Conservation (phyloP, 257 asterid genomes). For the Echites panduratus region DNA sequence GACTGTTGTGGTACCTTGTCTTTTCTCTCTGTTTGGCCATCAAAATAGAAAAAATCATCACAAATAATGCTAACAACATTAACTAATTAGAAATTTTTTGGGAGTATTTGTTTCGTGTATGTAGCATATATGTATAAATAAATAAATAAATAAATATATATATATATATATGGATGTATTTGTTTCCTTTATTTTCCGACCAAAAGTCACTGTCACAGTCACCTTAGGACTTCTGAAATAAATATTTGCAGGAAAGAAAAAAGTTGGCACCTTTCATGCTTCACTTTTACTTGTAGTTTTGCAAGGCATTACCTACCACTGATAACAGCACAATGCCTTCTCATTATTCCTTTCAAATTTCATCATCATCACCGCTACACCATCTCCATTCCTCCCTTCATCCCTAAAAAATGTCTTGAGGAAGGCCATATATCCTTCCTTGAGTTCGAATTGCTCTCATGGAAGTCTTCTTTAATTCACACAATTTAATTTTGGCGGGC, state of each 20-base stretch:
- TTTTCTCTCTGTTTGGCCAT: slow-evolving; percentile 19
- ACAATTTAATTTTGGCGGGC: background rate
- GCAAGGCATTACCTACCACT: slow-evolving; percentile 37
- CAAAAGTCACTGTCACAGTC: slow-evolving; percentile 22
- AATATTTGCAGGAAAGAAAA: no score
- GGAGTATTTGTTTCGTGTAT: no score
- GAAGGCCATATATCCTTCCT: slow-evolving; percentile 3
- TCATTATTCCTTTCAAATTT: slow-evolving; percentile 15
- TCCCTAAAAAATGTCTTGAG: slow-evolving; percentile 28
- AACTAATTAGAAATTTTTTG: no score
- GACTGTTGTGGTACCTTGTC: slow-evolving; percentile 1
- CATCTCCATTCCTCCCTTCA: slow-evolving; percentile 15
- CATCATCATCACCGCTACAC: slow-evolving; percentile 8
- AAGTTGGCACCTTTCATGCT: slow-evolving; percentile 18
- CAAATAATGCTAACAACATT: background rate
- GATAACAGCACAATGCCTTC: slow-evolving; percentile 35
- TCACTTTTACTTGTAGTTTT: slow-evolving; percentile 20
- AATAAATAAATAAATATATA: no score
- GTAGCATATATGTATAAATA: no score
- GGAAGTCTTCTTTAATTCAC: background rate
- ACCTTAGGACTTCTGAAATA: slow-evolving; percentile 5
- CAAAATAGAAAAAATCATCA: background rate
- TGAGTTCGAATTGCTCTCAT: background rate
- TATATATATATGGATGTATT: no score
- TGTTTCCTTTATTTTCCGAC: no score